These are phyloP conservation scores for Wickerhamomyces subpelliculosus DNA, from an alignment of 805 yeast genomes.

Conservation along the genomic window DNA sequence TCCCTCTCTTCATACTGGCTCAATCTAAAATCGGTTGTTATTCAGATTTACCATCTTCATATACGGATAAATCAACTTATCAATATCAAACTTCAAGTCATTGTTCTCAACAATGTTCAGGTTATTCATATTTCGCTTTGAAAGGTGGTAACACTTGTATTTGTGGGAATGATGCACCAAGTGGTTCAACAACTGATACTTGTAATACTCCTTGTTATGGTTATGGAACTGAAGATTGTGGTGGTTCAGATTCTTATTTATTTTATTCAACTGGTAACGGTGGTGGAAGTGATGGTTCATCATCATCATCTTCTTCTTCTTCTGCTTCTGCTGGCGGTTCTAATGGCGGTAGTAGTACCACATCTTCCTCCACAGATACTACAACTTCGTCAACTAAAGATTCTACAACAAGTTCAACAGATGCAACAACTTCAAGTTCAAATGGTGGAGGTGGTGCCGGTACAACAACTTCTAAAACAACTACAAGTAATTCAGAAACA, in stretches of 20 bases:
- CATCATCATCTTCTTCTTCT: too few species aligned
- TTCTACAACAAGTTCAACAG: conserved; percentile 10
- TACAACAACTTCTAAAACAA: conserved; percentile 14
- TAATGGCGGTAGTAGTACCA: conserved; percentile 12
- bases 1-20: neutral
- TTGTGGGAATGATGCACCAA: conserved; percentile 46
- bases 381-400: conserved; percentile 18
- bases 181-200: conserved; percentile 22
- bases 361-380: conserved; percentile 27
- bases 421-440: conserved; percentile 5
- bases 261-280: conserved; percentile 32
- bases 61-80: conserved; percentile 28
- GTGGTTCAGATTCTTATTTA: conserved; percentile 44
- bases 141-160: conserved; percentile 45
- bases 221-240: conserved; percentile 53
- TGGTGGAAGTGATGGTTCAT: neutral
- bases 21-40: conserved; percentile 12
- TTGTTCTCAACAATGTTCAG: conserved; percentile 40
- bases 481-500: conserved; percentile 11
- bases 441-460: conserved; percentile 16
- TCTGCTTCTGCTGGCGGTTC: neutral
- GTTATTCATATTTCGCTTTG: conserved; percentile 36
- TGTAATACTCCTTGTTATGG: conserved; percentile 50
- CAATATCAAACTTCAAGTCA: conserved; percentile 43
- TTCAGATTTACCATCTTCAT: conserved; percentile 15